A percentile compares a stretch with the other conserved stretches of the same genome.
Evolutionary conservation across 768 basidiomycete genomes (phyloP).

Genomic region (Sporobolomyces roseus): DNA sequence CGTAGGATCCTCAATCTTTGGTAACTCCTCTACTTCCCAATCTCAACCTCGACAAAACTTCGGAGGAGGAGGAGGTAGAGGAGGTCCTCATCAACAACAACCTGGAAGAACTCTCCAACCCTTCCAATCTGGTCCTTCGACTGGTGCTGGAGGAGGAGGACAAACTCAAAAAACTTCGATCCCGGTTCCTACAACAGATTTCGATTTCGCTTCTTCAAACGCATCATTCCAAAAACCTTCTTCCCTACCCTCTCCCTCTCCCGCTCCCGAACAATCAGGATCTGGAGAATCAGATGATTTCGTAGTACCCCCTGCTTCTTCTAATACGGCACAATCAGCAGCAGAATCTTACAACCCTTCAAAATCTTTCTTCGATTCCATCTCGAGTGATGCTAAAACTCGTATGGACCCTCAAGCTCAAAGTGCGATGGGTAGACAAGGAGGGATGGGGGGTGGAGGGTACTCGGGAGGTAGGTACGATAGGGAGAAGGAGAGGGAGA

Average conservation of each 20-base stretch:
- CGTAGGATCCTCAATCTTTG: constrained; percentile 27
- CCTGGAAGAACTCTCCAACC: constrained; percentile 22
- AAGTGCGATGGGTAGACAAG: constrained; percentile 5
- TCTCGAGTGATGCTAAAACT: constrained; percentile 45
- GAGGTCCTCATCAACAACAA: not conserved
- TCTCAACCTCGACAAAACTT: not conserved
- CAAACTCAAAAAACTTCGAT: not conserved
- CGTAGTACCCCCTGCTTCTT: constrained; percentile 27
- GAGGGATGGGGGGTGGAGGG: constrained; percentile 27
- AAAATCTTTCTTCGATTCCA: constrained; percentile 46
- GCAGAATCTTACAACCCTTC: constrained; percentile 44
- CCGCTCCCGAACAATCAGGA: not conserved
- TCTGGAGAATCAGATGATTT: constrained; percentile 28
- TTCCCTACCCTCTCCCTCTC: not conserved
- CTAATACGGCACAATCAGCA: not conserved
- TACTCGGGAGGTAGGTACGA: constrained; percentile 39
- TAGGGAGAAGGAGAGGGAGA: constrained; percentile 39
- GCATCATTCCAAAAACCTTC: constrained; percentile 45
- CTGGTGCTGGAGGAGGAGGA: not conserved
- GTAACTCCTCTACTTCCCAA: not conserved
- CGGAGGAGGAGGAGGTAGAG: not conserved
- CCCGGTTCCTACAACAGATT: constrained; percentile 41
- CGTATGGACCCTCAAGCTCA: constrained; percentile 22
- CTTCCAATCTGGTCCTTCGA: not conserved
- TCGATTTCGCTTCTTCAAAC: constrained; percentile 46